Percentiles rank a stretch among this genome's conserved stretches.
These are phyloP conservation scores for Paracoccidioides lutzii DNA, from an alignment of 2,329 filamentous ascomycete species.

Conservation along the genomic window DNA sequence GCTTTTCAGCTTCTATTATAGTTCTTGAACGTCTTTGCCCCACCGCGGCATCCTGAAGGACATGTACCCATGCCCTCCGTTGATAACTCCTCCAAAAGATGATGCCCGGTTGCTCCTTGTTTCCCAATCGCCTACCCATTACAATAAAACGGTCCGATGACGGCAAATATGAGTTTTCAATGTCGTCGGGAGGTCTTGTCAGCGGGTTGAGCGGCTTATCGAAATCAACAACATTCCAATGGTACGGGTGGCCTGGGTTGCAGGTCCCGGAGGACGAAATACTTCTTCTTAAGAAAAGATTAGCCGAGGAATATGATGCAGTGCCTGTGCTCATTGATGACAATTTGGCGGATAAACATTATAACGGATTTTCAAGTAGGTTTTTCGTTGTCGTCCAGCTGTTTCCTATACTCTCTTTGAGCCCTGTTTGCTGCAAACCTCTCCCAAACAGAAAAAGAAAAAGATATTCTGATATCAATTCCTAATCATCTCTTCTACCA, in stretches of 20 bases:
- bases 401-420: background rate
- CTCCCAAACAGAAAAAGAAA: background rate
- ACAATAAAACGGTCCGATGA: slow-evolving; percentile 91
- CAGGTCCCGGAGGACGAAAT: slow-evolving; percentile 81
- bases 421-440: background rate
- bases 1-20: too few relatives aligned
- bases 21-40: too few relatives aligned
- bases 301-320: slow-evolving; percentile 79
- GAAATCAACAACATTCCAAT: slow-evolving; percentile 89
- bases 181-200: slow-evolving; percentile 93
- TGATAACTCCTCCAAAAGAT: slow-evolving; percentile 20
- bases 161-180: slow-evolving; percentile 83
- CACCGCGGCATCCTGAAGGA: background rate
- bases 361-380: slow-evolving; percentile 95
- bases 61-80: slow-evolving; percentile 28
- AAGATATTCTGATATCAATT: background rate
- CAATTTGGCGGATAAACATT: slow-evolving; percentile 85
- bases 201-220: slow-evolving; percentile 83
- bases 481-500: background rate
- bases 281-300: slow-evolving; percentile 55
- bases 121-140: slow-evolving; percentile 89
- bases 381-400: slow-evolving; percentile 3
- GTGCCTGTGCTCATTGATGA: slow-evolving; percentile 89
- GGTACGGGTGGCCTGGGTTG: slow-evolving; percentile 96
- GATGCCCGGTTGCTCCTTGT: slow-evolving; percentile 58